Base-by-base conservation (phyloP, 2,329 filamentous ascomycete genomes). In the Purpureocillium lavendulum region DNA sequence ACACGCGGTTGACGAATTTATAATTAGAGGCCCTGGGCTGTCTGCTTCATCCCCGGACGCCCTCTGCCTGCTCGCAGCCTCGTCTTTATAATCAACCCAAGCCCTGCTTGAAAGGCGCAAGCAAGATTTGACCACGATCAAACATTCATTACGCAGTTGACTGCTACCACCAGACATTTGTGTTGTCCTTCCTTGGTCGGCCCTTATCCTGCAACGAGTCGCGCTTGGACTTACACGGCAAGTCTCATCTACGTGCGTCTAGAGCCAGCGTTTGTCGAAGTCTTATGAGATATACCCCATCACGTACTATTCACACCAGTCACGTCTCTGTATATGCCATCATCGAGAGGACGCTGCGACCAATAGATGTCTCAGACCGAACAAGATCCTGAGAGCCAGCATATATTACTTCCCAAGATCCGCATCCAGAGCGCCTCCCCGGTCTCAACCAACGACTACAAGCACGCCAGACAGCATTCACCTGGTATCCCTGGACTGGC, bases 351-450 rank as follows among this genome's bases (percentile, higher is more conserved):
- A 26, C 21, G 10, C 14, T 16, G 15, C 11, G 18, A 7, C 4
- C 31, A 16, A 33, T 56, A 54, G 48, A 57, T 57, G 55, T 52
- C 46, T 36, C 24, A 30, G 9, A 32, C 36, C n/a, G 26, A 6
- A 6, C 29, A 17, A 12, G 16, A 30, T 18, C 11, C 33, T 13
- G 30, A 35, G 16, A 40, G 17, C 40, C 44, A 43, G 38, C 21
- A 47, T 30, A 36, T 44, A 42, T 45, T 43, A 40, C 47, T 44
- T 15, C 50, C 54, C 40, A 45, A 44, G 18, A 56, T 57, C 26
- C 52, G 48, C 33, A 52, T 54, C 36, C 52, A 55, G 16, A 57
- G 52, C 40, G 46, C 53, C 11, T 52, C 54, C 7, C 54, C 54
- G 29, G 50, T 47, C 21, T 30, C 38, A 17, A 18, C 30, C 12